A percentile compares a stretch with the other conserved stretches of the same genome.
These are phyloP conservation scores for Schizosaccharomyces japonicus DNA, from an alignment of 805 yeast species.

Conservation along the genomic window DNA sequence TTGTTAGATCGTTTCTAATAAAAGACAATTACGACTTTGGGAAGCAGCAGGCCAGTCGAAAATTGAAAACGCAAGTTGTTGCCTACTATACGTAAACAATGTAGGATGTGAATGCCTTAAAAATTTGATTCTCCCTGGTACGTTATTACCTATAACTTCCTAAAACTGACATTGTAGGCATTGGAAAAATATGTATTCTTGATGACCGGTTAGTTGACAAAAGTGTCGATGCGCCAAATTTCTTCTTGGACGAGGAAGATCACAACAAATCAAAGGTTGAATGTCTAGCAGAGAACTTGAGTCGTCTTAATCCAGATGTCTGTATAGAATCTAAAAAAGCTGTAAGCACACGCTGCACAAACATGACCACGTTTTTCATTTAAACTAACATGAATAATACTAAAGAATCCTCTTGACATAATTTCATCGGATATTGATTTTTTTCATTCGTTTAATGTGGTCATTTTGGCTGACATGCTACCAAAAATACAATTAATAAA, in stretches of 20 bases:
- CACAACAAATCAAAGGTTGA: slow-evolving; percentile 22
- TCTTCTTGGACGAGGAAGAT: slow-evolving; percentile 29
- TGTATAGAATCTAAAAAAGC: slow-evolving; percentile 16
- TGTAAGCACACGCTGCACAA: background rate
- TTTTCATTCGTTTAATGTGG: slow-evolving; percentile 29
- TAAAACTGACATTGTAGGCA: slow-evolving; percentile 16
- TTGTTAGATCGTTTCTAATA: slow-evolving; percentile 26
- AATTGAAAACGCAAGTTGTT: slow-evolving; percentile 33
- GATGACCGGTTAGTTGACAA: slow-evolving; percentile 22
- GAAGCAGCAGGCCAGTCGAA: slow-evolving; percentile 46
- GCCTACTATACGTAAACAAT: slow-evolving; percentile 34
- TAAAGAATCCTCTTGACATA: too few relatives aligned
- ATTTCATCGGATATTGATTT: slow-evolving; percentile 12
- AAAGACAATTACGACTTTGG: slow-evolving; percentile 79
- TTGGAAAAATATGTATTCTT: slow-evolving; percentile 39
- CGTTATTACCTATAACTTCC: background rate
- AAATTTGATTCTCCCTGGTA: slow-evolving; percentile 52
- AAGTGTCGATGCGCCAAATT: slow-evolving; percentile 32
- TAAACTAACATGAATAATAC: too few relatives aligned
- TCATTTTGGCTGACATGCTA: too few relatives aligned
- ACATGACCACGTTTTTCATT: too few relatives aligned
- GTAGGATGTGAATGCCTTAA: slow-evolving; percentile 48
- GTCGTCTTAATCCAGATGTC: slow-evolving; percentile 40
- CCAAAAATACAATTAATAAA: too few relatives aligned
- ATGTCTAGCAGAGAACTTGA: slow-evolving; percentile 21